phyloP scores from a whole-genome alignment of 768 basidiomycete species.

The Podaxis sp. region DNA sequence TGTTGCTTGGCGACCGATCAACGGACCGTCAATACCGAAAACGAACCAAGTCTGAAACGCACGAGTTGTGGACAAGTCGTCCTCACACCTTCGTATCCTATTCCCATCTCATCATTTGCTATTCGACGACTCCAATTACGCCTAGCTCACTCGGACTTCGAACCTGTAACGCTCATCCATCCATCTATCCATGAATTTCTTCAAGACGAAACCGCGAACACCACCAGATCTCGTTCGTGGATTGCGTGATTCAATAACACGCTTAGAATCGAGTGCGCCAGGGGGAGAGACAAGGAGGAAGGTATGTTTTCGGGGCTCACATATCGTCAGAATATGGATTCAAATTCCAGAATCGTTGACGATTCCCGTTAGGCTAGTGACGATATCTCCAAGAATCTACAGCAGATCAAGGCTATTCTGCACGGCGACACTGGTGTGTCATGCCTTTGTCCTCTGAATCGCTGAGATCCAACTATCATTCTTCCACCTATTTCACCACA shows the following conservation, averaged over 20 bases:
- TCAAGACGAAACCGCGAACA: conserved; percentile 86
- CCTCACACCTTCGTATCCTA: conserved; percentile 13
- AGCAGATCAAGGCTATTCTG: conserved; percentile 86
- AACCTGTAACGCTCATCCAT: conserved; percentile 10
- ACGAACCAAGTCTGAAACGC: conserved; percentile 24
- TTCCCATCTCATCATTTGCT: conserved; percentile 4
- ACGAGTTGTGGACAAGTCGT: conserved; percentile 16
- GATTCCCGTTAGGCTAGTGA: conserved; percentile 66
- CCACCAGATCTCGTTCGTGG: conserved; percentile 86
- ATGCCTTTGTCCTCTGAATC: background rate
- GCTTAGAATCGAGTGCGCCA: conserved; percentile 70
- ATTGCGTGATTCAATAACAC: conserved; percentile 75
- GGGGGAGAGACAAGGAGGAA: conserved; percentile 78
- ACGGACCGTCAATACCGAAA: conserved; percentile 16
- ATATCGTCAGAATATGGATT: background rate
- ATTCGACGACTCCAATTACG: background rate
- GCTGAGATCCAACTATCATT: conserved; percentile 1
- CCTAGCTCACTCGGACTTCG: conserved; percentile 6
- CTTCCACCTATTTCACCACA: conserved; percentile 22
- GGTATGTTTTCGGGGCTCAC: conserved; percentile 42
- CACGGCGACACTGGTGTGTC: conserved; percentile 83
- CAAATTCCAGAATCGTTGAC: background rate
- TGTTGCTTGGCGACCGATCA: conserved; percentile 11
- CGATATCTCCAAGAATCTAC: conserved; percentile 85
- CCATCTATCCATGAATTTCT: conserved; percentile 78